Conservation (phyloP, 345 rosid genomes). For the Iberis pinnata region DNA sequence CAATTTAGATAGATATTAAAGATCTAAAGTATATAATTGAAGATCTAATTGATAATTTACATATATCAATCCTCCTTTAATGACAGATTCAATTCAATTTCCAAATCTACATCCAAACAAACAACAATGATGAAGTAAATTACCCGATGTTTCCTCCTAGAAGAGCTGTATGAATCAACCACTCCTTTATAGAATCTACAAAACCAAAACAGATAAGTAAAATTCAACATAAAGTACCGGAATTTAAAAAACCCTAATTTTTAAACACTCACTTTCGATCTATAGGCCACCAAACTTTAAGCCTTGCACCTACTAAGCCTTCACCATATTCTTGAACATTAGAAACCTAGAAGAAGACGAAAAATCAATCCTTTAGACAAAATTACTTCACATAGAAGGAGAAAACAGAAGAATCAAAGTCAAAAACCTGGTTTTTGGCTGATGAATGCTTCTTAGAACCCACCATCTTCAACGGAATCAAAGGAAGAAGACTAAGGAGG, state of each 20-base stretch:
- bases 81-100: conserved; percentile 5
- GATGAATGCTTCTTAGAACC: conserved; percentile 6
- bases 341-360: not conserved
- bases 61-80: not conserved
- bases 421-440: conserved; percentile 17
- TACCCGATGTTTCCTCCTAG: conserved; percentile 21
- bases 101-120: conserved; percentile 2
- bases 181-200: conserved; percentile 22
- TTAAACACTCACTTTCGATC: conserved; percentile 14
- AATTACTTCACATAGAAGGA: not conserved
- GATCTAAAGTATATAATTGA: not conserved
- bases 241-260: not conserved
- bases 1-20: conserved; percentile 4
- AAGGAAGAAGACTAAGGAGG: not conserved
- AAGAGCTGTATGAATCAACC: conserved; percentile 8
- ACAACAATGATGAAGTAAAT: not conserved
- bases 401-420: not conserved
- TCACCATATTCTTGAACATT: not conserved
- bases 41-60: not conserved
- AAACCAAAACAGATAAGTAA: conserved; percentile 12
- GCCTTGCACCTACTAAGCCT: conserved; percentile 15
- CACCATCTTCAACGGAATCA: conserved; percentile 8
- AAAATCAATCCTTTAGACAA: too few species aligned
- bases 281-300: conserved; percentile 27
- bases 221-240: conserved; percentile 1